Conservation (phyloP, 164 flowering plant genomes). For the Platanus orientalis region DNA sequence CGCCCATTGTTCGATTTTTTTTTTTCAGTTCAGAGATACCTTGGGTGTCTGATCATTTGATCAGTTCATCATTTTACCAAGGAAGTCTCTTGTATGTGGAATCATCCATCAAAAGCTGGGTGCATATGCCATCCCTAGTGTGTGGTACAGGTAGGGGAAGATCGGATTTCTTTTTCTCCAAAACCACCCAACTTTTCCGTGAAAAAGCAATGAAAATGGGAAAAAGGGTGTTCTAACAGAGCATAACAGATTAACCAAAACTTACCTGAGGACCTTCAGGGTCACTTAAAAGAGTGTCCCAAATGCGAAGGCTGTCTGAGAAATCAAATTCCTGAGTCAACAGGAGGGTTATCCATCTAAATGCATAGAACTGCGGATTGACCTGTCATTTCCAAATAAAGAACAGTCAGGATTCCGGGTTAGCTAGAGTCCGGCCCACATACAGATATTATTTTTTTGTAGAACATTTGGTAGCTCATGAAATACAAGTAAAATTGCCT, state of each 20-base stretch:
- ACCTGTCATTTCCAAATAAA: slow-evolving; percentile 46
- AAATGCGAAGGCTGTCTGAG: slow-evolving; percentile 82
- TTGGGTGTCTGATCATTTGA: too few relatives aligned
- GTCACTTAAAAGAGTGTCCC: slow-evolving; percentile 95
- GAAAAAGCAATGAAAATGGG: not conserved
- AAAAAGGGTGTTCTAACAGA: not conserved
- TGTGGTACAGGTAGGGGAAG: too few relatives aligned
- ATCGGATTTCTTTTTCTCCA: too few relatives aligned
- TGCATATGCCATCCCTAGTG: too few relatives aligned
- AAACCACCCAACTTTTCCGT: too few relatives aligned
- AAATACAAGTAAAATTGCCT: not conserved
- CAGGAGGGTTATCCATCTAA: slow-evolving; percentile 97
- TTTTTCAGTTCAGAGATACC: too few relatives aligned
- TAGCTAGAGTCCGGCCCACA: not conserved
- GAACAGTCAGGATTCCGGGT: not conserved
- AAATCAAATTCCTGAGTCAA: slow-evolving; percentile 96
- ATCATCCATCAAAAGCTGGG: too few relatives aligned
- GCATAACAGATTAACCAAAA: not conserved
- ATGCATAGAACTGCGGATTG: slow-evolving; percentile 97
- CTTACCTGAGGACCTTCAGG: slow-evolving; percentile 94
- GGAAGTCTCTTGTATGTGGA: too few relatives aligned
- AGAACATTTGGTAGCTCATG: not conserved
- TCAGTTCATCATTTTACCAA: too few relatives aligned
- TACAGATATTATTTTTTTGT: not conserved
- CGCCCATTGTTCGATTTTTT: too few relatives aligned